Percentiles rank a stretch among this genome's conserved stretches.
phyloP scores from a whole-genome alignment of 2,329 filamentous ascomycete genomes.

The Atkinsonella hypoxylon region DNA sequence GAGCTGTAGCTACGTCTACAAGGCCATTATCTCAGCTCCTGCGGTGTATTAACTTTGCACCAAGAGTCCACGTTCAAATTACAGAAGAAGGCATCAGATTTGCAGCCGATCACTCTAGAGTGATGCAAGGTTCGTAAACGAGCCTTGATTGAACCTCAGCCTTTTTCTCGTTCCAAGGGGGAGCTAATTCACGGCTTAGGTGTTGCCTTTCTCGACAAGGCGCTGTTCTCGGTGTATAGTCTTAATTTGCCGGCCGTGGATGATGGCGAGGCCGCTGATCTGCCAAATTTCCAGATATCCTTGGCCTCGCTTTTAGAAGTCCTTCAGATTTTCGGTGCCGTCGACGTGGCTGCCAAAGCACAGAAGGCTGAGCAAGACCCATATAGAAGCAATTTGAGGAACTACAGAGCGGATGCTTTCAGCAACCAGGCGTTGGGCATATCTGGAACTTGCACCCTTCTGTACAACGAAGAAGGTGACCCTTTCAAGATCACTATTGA shows the following conservation, averaged over 20 bases:
- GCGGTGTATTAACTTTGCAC: conserved; percentile 47
- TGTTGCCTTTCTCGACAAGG: conserved; percentile 70
- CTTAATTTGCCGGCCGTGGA: conserved; percentile 40
- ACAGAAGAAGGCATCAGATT: conserved; percentile 78
- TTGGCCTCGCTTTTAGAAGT: conserved; percentile 82
- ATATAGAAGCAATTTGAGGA: conserved; percentile 49
- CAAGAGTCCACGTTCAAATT: conserved; percentile 56
- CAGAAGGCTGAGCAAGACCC: conserved; percentile 47
- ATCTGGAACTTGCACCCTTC: conserved; percentile 72
- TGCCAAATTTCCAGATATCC: conserved; percentile 74
- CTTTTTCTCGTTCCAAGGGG: neutral
- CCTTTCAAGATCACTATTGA: conserved; percentile 77
- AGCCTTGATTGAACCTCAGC: neutral
- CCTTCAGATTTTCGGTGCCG: conserved; percentile 87
- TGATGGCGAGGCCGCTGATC: conserved; percentile 28
- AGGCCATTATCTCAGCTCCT: conserved; percentile 57
- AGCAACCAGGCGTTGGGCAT: conserved; percentile 73
- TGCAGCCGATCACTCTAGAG: conserved; percentile 74
- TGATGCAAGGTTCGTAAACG: conserved; percentile 64
- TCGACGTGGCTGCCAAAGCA: conserved; percentile 50
- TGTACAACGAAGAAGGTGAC: conserved; percentile 62
- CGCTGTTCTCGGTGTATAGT: conserved; percentile 75
- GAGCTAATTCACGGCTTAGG: conserved; percentile 13
- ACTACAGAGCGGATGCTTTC: conserved; percentile 62
- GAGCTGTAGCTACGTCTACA: conserved; percentile 65